phyloP scores from a whole-genome alignment of 1,284 basidiomycete genomes.

The Pyrrhoderma noxium region DNA sequence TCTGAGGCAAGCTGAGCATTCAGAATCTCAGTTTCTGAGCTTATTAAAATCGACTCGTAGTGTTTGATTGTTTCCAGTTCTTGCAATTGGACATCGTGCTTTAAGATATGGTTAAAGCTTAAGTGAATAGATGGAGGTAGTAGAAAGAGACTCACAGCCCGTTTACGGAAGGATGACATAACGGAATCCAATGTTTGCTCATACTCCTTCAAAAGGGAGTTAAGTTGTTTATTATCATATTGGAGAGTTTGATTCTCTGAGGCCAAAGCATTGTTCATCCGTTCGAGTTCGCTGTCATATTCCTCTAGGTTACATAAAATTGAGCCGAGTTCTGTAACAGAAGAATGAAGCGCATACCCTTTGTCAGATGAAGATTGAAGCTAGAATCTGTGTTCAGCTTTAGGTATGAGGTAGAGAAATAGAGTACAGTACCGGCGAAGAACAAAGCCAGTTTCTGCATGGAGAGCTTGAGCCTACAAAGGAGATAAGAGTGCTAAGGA shows the following conservation, averaged over 20 bases:
- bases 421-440: conserved; percentile 53
- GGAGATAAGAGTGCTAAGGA: no score
- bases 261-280: conserved; percentile 77
- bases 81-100: conserved; percentile 92
- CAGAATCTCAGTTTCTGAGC: conserved; percentile 68
- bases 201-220: conserved; percentile 87
- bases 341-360: conserved; percentile 47
- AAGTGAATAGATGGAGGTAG: conserved; percentile 7
- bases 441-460: conserved; percentile 85
- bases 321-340: background rate
- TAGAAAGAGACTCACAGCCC: conserved; percentile 61
- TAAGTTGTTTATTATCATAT: conserved; percentile 95
- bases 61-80: conserved; percentile 88
- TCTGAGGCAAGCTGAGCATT: conserved; percentile 52
- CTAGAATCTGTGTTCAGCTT: conserved; percentile 27
- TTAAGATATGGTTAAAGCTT: conserved; percentile 14
- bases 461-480: conserved; percentile 51
- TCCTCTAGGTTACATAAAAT: conserved; percentile 52
- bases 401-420: background rate
- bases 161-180: conserved; percentile 90
- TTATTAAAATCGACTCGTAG: conserved; percentile 81
- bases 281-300: conserved; percentile 90
- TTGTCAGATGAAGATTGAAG: conserved; percentile 87
- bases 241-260: conserved; percentile 83
- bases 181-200: conserved; percentile 93